Percentiles rank a stretch among this genome's conserved stretches.
Evolutionary conservation across 176 grass and related monocot species (phyloP).

Genomic region (Avena atlantica): DNA sequence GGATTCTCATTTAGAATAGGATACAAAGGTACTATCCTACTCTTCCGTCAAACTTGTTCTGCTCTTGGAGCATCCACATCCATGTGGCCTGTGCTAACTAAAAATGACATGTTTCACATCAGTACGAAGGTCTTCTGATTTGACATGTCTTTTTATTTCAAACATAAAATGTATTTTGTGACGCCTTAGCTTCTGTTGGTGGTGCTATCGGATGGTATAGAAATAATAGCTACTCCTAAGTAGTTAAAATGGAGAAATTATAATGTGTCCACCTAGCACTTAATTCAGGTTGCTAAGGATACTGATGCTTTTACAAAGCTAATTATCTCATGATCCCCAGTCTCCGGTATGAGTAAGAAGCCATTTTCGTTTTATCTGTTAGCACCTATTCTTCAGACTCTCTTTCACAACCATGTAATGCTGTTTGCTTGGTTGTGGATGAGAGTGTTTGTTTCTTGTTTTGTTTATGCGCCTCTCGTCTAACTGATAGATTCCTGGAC

Average conservation of each 20-base stretch:
- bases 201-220: background rate
- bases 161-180: background rate
- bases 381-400: background rate
- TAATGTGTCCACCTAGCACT: background rate
- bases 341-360: background rate
- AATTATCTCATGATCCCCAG: background rate
- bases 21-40: background rate
- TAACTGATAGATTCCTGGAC: constrained; percentile 17
- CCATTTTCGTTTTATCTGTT: background rate
- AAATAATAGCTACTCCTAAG: background rate
- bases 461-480: background rate
- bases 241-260: background rate
- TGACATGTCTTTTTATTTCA: background rate
- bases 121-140: background rate
- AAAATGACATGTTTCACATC: background rate
- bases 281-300: background rate
- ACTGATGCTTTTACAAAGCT: background rate
- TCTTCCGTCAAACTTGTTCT: background rate
- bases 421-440: background rate
- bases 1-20: background rate
- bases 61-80: background rate
- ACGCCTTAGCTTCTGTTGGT: background rate
- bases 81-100: background rate
- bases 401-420: background rate
- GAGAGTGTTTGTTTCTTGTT: background rate